phyloP scores from a whole-genome alignment of 2,329 filamentous ascomycete genomes.

The Juglanconis oblonga region DNA sequence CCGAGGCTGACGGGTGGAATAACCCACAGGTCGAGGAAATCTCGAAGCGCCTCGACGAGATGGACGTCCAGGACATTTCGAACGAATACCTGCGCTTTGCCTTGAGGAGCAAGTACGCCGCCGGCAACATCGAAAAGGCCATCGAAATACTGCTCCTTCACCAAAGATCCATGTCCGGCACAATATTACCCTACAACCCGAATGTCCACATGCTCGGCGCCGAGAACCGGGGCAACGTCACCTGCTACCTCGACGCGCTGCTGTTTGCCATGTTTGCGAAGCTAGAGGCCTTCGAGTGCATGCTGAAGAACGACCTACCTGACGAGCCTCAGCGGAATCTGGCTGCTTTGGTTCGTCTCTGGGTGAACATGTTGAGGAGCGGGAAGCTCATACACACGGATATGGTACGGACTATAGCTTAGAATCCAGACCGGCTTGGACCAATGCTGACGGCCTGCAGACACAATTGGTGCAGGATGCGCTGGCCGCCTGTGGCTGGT shows the following conservation, averaged over 20 bases:
- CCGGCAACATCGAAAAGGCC: slow-evolving; percentile 70
- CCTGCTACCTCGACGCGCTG: slow-evolving; percentile 90
- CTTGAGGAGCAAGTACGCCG: slow-evolving; percentile 61
- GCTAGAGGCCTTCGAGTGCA: slow-evolving; percentile 86
- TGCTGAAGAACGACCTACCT: slow-evolving; percentile 76
- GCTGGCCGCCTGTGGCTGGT: slow-evolving; percentile 83
- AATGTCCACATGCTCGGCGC: slow-evolving; percentile 74
- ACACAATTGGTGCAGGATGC: slow-evolving; percentile 80
- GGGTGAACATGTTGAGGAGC: slow-evolving; percentile 87
- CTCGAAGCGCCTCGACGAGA: slow-evolving; percentile 36
- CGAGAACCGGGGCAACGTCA: slow-evolving; percentile 79
- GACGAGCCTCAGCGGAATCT: slow-evolving; percentile 71
- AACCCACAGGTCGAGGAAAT: slow-evolving; percentile 40
- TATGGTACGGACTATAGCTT: slow-evolving; percentile 55
- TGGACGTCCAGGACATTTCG: slow-evolving; percentile 42
- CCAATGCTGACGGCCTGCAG: slow-evolving; percentile 41
- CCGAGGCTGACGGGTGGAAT: background rate
- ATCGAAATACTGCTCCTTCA: slow-evolving; percentile 75
- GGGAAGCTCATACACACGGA: slow-evolving; percentile 84
- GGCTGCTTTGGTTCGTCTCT: slow-evolving; percentile 75
- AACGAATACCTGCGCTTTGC: slow-evolving; percentile 57
- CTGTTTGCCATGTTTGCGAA: slow-evolving; percentile 95
- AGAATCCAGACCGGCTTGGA: background rate
- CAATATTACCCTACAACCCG: slow-evolving; percentile 72
- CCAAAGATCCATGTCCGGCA: slow-evolving; percentile 76